Percentiles rank a stretch among this genome's conserved stretches.
These are phyloP conservation scores for Metschnikowia baotianmanensis DNA, from an alignment of 805 yeast genomes.

Conservation along the genomic window DNA sequence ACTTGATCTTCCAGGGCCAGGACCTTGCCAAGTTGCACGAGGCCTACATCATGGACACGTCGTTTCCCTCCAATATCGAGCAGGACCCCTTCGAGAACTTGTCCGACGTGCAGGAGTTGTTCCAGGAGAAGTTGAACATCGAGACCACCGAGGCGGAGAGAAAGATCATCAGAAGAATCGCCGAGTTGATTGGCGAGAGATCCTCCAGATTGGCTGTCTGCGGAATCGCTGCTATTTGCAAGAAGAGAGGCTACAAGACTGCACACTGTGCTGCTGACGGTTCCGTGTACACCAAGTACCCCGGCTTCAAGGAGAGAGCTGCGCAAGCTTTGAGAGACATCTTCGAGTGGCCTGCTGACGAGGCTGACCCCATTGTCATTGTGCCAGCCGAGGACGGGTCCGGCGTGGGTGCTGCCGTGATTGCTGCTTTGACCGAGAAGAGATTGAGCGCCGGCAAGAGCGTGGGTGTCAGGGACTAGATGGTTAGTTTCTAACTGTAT, in stretches of 20 bases:
- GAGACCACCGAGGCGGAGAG: constrained; percentile 75
- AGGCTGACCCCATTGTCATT: constrained; percentile 77
- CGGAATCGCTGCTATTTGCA: constrained; percentile 92
- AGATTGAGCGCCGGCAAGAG: constrained; percentile 71
- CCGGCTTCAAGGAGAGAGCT: constrained; percentile 86
- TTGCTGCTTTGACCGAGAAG: constrained; percentile 89
- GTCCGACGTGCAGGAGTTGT: constrained; percentile 67
- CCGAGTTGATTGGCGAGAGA: constrained; percentile 87
- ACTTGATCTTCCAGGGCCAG: constrained; percentile 67
- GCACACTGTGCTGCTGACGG: constrained; percentile 97
- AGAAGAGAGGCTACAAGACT: constrained; percentile 72
- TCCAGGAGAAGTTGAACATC: constrained; percentile 57
- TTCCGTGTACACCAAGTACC: constrained; percentile 91
- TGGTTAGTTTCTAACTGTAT: too few relatives aligned
- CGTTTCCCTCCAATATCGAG: constrained; percentile 83
- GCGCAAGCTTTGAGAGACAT: constrained; percentile 86
- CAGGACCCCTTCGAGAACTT: constrained; percentile 86
- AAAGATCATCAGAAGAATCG: constrained; percentile 73
- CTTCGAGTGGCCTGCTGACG: constrained; percentile 64
- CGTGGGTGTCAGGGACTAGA: constrained; percentile 45
- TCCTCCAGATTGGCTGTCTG: constrained; percentile 90
- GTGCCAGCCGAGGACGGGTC: constrained; percentile 97
- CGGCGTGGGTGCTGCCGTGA: constrained; percentile 98
- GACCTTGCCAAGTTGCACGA: constrained; percentile 59
- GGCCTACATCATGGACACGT: constrained; percentile 81